These are phyloP conservation scores for Hypsizygus marmoreus DNA, from an alignment of 768 basidiomycete species.

Conservation along the genomic window DNA sequence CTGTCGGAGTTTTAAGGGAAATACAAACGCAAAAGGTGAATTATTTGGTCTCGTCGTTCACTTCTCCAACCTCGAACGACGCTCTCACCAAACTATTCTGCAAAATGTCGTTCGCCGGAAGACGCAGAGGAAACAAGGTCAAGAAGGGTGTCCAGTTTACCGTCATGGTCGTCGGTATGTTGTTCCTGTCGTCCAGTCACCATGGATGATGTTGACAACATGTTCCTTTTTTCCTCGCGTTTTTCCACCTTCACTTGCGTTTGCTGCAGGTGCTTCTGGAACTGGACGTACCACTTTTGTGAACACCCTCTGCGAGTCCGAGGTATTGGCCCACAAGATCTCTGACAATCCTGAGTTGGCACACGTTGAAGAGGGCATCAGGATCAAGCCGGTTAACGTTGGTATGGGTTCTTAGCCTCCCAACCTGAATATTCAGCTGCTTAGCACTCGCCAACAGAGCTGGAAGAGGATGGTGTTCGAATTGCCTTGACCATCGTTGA, in stretches of 20 bases:
- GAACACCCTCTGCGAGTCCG: slow-evolving; percentile 97
- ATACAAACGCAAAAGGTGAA: slow-evolving; percentile 30
- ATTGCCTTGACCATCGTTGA: slow-evolving; percentile 98
- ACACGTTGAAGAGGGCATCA: slow-evolving; percentile 91
- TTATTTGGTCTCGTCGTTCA: slow-evolving; percentile 30
- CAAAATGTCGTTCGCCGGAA: slow-evolving; percentile 81
- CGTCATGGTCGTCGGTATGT: slow-evolving; percentile 95
- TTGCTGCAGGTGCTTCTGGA: slow-evolving; percentile 83
- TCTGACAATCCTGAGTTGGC: slow-evolving; percentile 85
- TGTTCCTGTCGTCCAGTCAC: slow-evolving; percentile 29
- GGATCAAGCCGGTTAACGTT: slow-evolving; percentile 93
- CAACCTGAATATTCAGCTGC: slow-evolving; percentile 2
- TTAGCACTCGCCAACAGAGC: slow-evolving; percentile 53
- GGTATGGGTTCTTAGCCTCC: slow-evolving; percentile 51
- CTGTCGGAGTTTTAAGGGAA: slow-evolving; percentile 43
- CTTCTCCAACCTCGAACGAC: slow-evolving; percentile 24
- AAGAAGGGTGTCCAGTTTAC: slow-evolving; percentile 99
- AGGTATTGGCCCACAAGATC: slow-evolving; percentile 87
- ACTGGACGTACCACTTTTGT: slow-evolving; percentile 98
- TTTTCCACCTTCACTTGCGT: too few species aligned
- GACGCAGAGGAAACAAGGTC: slow-evolving; percentile 90
- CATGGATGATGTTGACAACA: slow-evolving; percentile 3
- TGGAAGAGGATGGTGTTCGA: slow-evolving; percentile 98
- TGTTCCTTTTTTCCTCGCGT: slow-evolving; percentile 22
- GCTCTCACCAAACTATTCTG: slow-evolving; percentile 10